A percentile compares a stretch with the other conserved stretches of the same genome.
These are phyloP conservation scores for Amylostereum areolatum DNA, from an alignment of 1,284 basidiomycete genomes.

Conservation along the genomic window DNA sequence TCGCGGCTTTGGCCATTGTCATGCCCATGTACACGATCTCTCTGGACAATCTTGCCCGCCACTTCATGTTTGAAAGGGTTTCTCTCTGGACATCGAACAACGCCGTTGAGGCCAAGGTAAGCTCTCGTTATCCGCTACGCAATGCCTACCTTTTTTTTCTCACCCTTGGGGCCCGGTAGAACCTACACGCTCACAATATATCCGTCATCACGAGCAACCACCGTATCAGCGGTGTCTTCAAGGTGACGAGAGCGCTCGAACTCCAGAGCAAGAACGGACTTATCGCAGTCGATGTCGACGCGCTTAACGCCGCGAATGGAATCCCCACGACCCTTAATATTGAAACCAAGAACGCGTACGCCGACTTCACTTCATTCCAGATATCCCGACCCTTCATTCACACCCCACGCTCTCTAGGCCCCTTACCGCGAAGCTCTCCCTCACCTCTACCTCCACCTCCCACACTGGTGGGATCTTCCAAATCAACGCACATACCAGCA, in stretches of 20 bases:
- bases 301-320: constrained; percentile 24
- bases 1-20: no score
- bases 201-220: constrained; percentile 27
- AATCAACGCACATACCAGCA: constrained; percentile 19
- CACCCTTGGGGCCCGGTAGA: no score
- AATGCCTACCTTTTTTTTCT: no score
- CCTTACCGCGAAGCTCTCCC: constrained; percentile 23
- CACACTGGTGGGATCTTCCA: constrained; percentile 25
- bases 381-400: not conserved
- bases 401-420: constrained; percentile 15
- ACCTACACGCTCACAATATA: constrained; percentile 17
- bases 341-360: constrained; percentile 34
- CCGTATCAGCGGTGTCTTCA: constrained; percentile 37
- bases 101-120: no score
- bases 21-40: no score
- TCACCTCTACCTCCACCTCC: constrained; percentile 19
- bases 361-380: not conserved
- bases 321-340: constrained; percentile 21
- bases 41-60: no score
- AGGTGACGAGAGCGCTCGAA: constrained; percentile 25
- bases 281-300: constrained; percentile 29
- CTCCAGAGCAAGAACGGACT: constrained; percentile 31
- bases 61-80: no score
- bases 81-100: no score
- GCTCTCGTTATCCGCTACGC: no score